Conservation (phyloP, 192 early-diverging fungal species). For the Coemansia sp. region DNA sequence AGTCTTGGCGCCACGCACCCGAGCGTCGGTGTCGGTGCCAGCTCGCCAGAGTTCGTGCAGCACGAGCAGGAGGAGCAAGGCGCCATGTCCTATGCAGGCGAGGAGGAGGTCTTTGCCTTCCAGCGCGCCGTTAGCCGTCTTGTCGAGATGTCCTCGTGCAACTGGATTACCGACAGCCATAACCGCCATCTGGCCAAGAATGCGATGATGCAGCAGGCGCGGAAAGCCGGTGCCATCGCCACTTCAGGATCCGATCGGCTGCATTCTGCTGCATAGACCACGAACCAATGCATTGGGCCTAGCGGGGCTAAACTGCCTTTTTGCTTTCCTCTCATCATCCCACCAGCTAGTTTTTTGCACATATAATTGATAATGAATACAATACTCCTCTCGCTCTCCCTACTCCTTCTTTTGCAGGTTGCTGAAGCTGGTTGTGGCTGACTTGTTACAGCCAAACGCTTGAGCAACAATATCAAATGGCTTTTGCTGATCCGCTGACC, state of each 20-base stretch:
- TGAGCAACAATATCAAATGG: too few relatives aligned
- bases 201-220: conserved; percentile 30
- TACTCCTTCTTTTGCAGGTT: too few relatives aligned
- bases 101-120: conserved; percentile 97
- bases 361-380: too few relatives aligned
- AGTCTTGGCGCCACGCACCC: conserved; percentile 1
- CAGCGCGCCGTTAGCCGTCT: conserved; percentile 88
- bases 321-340: too few relatives aligned
- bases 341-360: too few relatives aligned
- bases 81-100: conserved; percentile 55
- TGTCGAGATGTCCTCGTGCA: conserved; percentile 86
- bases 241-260: not conserved
- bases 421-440: too few relatives aligned
- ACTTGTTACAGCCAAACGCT: too few relatives aligned
- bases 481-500: too few relatives aligned
- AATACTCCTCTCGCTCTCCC: too few relatives aligned
- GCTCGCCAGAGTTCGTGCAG: not conserved
- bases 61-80: not conserved
- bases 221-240: not conserved
- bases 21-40: conserved; percentile 6
- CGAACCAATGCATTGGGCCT: not conserved
- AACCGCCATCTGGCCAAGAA: conserved; percentile 37
- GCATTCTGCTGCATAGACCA: conserved; percentile 16
- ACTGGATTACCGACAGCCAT: conserved; percentile 61
- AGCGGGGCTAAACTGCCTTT: too few relatives aligned